Base-by-base conservation (phyloP, 2,329 filamentous ascomycete species). In the Xylaria sp. region DNA sequence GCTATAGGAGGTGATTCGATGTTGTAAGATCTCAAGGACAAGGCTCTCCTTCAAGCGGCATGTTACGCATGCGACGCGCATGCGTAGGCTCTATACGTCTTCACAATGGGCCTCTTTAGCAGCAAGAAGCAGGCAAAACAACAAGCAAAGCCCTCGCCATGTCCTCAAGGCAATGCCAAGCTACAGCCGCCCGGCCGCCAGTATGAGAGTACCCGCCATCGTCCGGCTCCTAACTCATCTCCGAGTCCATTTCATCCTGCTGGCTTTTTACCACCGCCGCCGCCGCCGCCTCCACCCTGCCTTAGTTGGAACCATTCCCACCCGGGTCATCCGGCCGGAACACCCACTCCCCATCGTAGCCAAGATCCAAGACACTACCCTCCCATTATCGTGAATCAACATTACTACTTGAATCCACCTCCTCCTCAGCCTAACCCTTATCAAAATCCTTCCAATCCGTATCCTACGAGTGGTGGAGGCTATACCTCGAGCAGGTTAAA, bases 341-440 rank as follows among this genome's bases (percentile, higher is more conserved):
- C 24, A 32, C 51, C 53, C 9, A 9, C 36, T 14, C 61, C 56
- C 17, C 65, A 69, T 55, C 74, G 73, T 24, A 77, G 78, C 51
- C 76, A 77, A 34, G 70, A 73, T 34, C 73, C 75, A 45, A 71
- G 67, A 32, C 73, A 69, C 61, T 78, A 76, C 27, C 78, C 78
- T 30, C 82, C 84, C 7, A 82, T 86, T 61, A 79, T 86, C 32
- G 83, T 86, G 57, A 85, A 86, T 68, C 84, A 86, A 67, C 80
- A 86, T 70, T 86, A 86, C 73, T 85, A 87, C 70, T 73, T 85
- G 57, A 70, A 74, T 21, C 72, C 75, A 1, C 69, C 75, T 2
- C 71, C 74, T 3, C 66, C 54, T 42, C 39, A 42, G 11, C 72
- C 75, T 2, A 69, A 75, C 0, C 67, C 72, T 47, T 61, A 73